Evolutionary conservation across 768 basidiomycete species (phyloP).

Genomic region (Punctularia strigosozonata): DNA sequence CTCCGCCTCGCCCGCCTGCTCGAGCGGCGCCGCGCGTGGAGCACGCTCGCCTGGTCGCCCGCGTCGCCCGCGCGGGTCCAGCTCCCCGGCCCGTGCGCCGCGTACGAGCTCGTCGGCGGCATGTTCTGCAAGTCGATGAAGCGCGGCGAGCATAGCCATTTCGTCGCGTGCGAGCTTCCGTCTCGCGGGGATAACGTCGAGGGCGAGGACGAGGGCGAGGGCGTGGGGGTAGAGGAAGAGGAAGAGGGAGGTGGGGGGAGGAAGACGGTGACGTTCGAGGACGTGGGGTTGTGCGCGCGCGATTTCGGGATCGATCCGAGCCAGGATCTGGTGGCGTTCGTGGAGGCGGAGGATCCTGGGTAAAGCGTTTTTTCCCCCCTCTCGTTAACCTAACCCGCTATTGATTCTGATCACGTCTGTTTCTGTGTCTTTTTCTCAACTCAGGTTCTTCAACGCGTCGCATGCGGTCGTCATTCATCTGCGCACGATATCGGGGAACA

Average conservation of each 20-base stretch:
- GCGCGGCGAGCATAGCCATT: conserved; percentile 4
- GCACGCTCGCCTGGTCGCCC: conserved; percentile 15
- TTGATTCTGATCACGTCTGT: not conserved
- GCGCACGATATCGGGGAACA: conserved; percentile 30
- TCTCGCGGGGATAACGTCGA: conserved; percentile 1
- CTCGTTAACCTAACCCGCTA: not conserved
- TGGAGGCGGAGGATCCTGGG: conserved; percentile 15
- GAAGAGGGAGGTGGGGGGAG: conserved; percentile 5
- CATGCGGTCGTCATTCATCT: conserved; percentile 25
- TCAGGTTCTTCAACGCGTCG: not conserved
- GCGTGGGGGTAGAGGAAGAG: not conserved
- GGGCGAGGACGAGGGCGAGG: too few species aligned
- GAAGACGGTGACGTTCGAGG: conserved; percentile 9
- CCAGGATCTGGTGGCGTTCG: conserved; percentile 43
- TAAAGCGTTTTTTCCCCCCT: conserved; percentile 6
- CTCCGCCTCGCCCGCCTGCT: conserved; percentile 23
- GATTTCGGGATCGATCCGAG: conserved; percentile 60
- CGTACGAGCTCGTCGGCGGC: conserved; percentile 53
- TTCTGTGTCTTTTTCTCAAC: not conserved
- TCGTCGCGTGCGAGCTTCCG: conserved; percentile 18
- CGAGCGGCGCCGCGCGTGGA: conserved; percentile 24
- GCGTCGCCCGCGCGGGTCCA: conserved; percentile 11
- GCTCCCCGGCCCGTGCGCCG: conserved; percentile 26
- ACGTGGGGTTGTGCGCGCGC: conserved; percentile 29
- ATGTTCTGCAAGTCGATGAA: conserved; percentile 36